Evolutionary conservation across 352 stramenopile genomes (phyloP).

Genomic region (Phytophthora capsici): DNA sequence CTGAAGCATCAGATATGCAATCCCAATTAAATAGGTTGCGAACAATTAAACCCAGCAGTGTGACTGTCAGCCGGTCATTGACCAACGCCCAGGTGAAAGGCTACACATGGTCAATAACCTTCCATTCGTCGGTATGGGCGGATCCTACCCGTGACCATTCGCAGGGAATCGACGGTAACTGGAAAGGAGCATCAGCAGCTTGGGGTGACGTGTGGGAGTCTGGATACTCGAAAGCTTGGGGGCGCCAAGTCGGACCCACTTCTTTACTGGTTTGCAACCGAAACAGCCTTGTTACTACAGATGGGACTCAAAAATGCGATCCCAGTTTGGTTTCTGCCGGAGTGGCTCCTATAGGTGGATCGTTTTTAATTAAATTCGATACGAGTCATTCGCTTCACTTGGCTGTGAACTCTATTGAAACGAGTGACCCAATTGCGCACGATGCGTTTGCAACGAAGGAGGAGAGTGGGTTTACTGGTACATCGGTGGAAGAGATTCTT

Average conservation of each 20-base stretch:
- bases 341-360: slow-evolving; percentile 89
- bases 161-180: slow-evolving; percentile 89
- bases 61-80: slow-evolving; percentile 49
- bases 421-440: slow-evolving; percentile 89
- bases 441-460: slow-evolving; percentile 90
- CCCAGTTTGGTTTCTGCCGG: slow-evolving; percentile 35
- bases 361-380: slow-evolving; percentile 93
- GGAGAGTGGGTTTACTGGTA: slow-evolving; percentile 92
- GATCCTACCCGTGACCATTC: slow-evolving; percentile 91
- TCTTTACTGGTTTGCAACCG: slow-evolving; percentile 58
- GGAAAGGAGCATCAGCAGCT: slow-evolving; percentile 79
- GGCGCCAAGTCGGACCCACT: slow-evolving; percentile 95
- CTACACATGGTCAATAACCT: slow-evolving; percentile 94
- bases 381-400: slow-evolving; percentile 72
- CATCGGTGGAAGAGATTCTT: slow-evolving; percentile 96
- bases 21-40: slow-evolving; percentile 92
- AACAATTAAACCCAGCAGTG: slow-evolving; percentile 91
- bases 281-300: slow-evolving; percentile 63
- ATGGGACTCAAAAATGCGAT: slow-evolving; percentile 54
- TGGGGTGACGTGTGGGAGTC: slow-evolving; percentile 94
- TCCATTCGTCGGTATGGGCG: slow-evolving; percentile 91
- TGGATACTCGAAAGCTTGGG: slow-evolving; percentile 96
- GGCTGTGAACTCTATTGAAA: slow-evolving; percentile 64
- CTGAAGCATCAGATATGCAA: slow-evolving; percentile 82
- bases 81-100: slow-evolving; percentile 72